A percentile compares a stretch with the other conserved stretches of the same genome.
These are phyloP conservation scores for Aspergillus melleus DNA, from an alignment of 2,329 filamentous ascomycete genomes.

Conservation along the genomic window DNA sequence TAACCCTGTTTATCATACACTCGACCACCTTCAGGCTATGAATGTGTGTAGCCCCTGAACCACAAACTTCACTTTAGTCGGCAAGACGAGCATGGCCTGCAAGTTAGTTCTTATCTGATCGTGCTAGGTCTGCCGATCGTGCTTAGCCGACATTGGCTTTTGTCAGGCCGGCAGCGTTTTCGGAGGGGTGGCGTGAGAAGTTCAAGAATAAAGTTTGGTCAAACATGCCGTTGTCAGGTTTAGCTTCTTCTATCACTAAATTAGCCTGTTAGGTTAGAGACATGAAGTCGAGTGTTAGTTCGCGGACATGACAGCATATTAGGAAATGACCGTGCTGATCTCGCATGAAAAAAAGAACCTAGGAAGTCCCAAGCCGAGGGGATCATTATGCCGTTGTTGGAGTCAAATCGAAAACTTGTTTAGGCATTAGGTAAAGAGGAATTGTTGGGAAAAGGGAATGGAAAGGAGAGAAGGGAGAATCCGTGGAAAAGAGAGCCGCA, in stretches of 20 bases:
- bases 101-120: neutral
- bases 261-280: neutral
- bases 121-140: neutral
- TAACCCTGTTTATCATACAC: neutral
- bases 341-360: neutral
- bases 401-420: neutral
- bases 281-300: neutral
- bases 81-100: neutral
- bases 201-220: neutral
- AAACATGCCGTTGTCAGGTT: neutral
- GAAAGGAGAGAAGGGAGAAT: neutral
- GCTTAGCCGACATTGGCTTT: neutral
- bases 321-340: neutral
- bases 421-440: neutral
- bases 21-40: neutral
- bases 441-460: neutral
- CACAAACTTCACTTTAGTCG: neutral
- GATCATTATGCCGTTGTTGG: neutral
- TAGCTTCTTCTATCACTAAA: neutral
- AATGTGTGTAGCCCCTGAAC: neutral
- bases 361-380: neutral
- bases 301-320: neutral
- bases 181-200: neutral
- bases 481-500: neutral
- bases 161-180: neutral